phyloP scores from a whole-genome alignment of 2,329 filamentous ascomycete genomes.

The Talaromyces sp. region DNA sequence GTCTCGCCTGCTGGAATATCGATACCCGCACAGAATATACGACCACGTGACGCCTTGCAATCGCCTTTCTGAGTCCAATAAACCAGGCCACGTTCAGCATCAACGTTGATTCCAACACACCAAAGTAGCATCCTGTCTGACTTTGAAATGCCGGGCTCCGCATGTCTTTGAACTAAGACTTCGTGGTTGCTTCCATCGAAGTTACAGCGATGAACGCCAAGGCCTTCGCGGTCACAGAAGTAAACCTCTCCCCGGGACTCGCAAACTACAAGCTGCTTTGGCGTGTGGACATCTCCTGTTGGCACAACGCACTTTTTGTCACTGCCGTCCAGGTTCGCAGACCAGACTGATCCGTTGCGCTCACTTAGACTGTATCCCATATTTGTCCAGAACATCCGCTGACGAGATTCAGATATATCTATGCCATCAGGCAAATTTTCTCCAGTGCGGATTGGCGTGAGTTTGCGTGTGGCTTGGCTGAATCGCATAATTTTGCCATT shows the following conservation, averaged over 20 bases:
- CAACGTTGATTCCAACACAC: constrained; percentile 61
- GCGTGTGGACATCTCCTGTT: constrained; percentile 52
- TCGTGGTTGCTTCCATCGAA: constrained; percentile 39
- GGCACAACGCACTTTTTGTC: constrained; percentile 50
- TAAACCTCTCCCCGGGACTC: constrained; percentile 36
- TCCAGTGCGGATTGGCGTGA: constrained; percentile 13
- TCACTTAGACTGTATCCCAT: no score
- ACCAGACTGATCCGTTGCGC: constrained; percentile 50
- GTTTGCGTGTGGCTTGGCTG: neutral
- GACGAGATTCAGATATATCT: constrained; percentile 34
- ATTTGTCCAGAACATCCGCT: constrained; percentile 54
- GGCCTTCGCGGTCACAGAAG: constrained; percentile 50
- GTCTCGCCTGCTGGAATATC: constrained; percentile 39
- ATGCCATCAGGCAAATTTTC: constrained; percentile 51
- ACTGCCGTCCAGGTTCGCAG: constrained; percentile 54
- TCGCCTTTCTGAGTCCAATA: constrained; percentile 66
- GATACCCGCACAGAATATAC: constrained; percentile 56
- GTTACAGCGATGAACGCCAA: constrained; percentile 39
- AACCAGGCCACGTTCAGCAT: constrained; percentile 42
- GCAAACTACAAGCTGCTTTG: constrained; percentile 46
- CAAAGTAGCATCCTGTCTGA: constrained; percentile 43
- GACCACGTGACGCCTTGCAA: constrained; percentile 54
- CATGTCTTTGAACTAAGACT: constrained; percentile 43
- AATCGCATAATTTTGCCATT: constrained; percentile 13
- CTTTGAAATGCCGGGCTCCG: constrained; percentile 24